phyloP scores from a whole-genome alignment of 306 rosid species.

The Elaeagnus macrophylla region DNA sequence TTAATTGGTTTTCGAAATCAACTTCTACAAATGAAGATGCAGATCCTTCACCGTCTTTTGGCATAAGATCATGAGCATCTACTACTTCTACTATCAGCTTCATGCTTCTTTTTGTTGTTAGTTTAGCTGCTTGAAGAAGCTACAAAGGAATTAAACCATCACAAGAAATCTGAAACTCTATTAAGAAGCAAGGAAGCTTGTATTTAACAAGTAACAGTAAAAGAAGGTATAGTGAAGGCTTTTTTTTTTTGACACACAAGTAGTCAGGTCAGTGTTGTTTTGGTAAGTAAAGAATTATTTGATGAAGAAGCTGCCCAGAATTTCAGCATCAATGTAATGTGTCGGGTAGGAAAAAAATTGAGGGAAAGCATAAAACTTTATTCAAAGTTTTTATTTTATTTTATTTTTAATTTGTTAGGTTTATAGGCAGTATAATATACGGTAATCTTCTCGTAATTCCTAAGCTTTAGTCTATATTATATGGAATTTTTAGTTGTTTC shows the following conservation, averaged over 20 bases:
- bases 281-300: conserved; percentile 67
- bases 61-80: conserved; percentile 66
- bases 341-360: conserved; percentile 9
- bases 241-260: background rate
- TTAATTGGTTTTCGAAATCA: conserved; percentile 49
- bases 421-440: no score
- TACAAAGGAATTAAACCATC: conserved; percentile 23
- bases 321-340: conserved; percentile 19
- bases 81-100: conserved; percentile 51
- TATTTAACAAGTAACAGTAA: conserved; percentile 28
- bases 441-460: no score
- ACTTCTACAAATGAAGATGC: conserved; percentile 55
- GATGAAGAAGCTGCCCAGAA: conserved; percentile 39
- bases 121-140: conserved; percentile 28
- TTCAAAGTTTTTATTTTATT: no score
- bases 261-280: conserved; percentile 7
- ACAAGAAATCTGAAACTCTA: conserved; percentile 56
- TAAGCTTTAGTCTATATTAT: no score
- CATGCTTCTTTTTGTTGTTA: conserved; percentile 37
- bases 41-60: conserved; percentile 57
- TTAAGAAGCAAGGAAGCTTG: conserved; percentile 52
- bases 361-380: conserved; percentile 34
- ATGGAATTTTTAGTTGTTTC: no score
- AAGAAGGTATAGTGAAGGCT: conserved; percentile 11
- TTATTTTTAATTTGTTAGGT: no score